These are phyloP conservation scores for Thraustochytrium striatum DNA, from an alignment of 352 stramenopile genomes.

Conservation along the genomic window DNA sequence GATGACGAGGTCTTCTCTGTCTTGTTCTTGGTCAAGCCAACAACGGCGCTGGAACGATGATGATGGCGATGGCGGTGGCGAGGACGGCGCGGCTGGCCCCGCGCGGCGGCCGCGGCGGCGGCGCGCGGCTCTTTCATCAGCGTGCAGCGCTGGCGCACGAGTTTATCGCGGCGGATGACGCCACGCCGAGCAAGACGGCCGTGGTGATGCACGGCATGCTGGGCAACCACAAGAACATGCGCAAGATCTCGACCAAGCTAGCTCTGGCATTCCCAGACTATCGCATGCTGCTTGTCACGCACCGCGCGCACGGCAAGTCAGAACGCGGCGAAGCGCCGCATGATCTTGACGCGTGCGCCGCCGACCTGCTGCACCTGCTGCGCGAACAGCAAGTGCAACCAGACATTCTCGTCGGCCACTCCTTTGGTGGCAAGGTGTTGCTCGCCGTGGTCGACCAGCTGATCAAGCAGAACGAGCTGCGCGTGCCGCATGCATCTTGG, in stretches of 20 bases:
- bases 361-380: constrained; percentile 12
- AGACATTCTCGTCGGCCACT: constrained; percentile 42
- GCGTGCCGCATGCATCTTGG: not conserved
- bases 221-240: constrained; percentile 48
- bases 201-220: constrained; percentile 36
- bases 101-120: too few relatives aligned
- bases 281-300: constrained; percentile 35
- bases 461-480: not conserved
- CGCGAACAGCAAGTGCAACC: not conserved
- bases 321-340: constrained; percentile 43
- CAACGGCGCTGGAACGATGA: too few relatives aligned
- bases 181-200: constrained; percentile 21
- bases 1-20: too few relatives aligned
- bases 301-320: constrained; percentile 33
- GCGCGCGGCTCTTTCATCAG: not conserved
- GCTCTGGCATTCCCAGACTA: constrained; percentile 28
- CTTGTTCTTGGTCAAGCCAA: too few relatives aligned
- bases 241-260: constrained; percentile 25
- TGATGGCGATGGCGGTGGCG: too few relatives aligned
- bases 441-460: constrained; percentile 18
- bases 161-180: constrained; percentile 1
- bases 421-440: constrained; percentile 48
- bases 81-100: too few relatives aligned
- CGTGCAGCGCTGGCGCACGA: constrained; percentile 42
- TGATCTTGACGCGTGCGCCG: constrained; percentile 1